phyloP scores from a whole-genome alignment of 805 yeast species.

The Starmerella kuoi region DNA sequence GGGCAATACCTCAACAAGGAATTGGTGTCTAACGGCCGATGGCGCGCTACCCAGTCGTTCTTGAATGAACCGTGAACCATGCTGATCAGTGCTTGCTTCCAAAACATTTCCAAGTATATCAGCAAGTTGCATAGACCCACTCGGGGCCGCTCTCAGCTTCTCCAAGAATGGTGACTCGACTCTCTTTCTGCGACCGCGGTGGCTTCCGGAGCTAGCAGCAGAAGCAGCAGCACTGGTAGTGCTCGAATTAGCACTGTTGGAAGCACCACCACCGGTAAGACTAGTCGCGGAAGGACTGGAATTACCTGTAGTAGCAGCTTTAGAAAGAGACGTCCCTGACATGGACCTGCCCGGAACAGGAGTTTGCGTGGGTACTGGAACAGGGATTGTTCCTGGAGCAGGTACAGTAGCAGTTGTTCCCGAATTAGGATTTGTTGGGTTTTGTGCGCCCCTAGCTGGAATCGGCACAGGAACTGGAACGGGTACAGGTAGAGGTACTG shows the following conservation, averaged over 20 bases:
- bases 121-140: slow-evolving; percentile 44
- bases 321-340: background rate
- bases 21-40: slow-evolving; percentile 60
- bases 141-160: slow-evolving; percentile 4
- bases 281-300: background rate
- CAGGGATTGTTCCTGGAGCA: background rate
- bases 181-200: slow-evolving; percentile 6
- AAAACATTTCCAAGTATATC: slow-evolving; percentile 78
- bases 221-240: background rate
- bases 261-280: background rate
- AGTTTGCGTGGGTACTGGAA: background rate
- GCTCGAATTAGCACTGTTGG: no score
- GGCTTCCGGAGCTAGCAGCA: background rate
- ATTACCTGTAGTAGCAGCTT: background rate
- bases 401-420: background rate
- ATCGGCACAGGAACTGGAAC: slow-evolving; percentile 5
- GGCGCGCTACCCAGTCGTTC: slow-evolving; percentile 59
- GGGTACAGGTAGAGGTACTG: slow-evolving; percentile 2
- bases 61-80: slow-evolving; percentile 93
- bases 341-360: background rate
- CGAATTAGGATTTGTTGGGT: background rate
- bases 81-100: slow-evolving; percentile 91
- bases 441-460: background rate
- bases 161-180: slow-evolving; percentile 13
- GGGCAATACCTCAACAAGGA: slow-evolving; percentile 73